Evolutionary conservation across 768 basidiomycete genomes (phyloP).

Genomic region (button mushroom (Agaricus bisporus)): DNA sequence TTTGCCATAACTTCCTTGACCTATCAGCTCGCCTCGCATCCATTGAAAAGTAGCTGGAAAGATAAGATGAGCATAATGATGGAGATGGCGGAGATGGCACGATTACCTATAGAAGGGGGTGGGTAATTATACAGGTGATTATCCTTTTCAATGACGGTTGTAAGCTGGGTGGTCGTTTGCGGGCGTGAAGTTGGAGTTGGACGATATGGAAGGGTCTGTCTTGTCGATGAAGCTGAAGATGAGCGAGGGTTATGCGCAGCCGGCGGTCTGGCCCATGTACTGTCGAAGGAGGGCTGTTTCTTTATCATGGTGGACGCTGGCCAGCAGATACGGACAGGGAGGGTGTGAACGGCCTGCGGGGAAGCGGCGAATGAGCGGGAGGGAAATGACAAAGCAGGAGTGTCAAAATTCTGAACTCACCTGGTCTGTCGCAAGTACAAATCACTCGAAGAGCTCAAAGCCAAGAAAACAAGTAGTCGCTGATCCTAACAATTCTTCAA

Average conservation of each 20-base stretch:
- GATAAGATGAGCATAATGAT: background rate
- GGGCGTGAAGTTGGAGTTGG: background rate
- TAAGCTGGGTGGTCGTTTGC: background rate
- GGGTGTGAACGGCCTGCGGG: background rate
- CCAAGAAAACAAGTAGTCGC: background rate
- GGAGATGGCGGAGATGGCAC: background rate
- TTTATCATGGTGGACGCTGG: slow-evolving; percentile 8
- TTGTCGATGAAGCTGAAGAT: background rate
- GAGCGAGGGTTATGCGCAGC: background rate
- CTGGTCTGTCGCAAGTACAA: background rate
- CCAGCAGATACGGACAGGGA: slow-evolving; percentile 6
- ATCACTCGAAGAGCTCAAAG: background rate
- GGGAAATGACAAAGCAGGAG: slow-evolving; percentile 9
- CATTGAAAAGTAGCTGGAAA: slow-evolving; percentile 70
- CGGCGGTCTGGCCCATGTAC: slow-evolving; percentile 2
- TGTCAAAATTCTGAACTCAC: background rate
- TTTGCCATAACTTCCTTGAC: slow-evolving; percentile 88
- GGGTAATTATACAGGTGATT: background rate
- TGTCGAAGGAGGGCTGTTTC: slow-evolving; percentile 4
- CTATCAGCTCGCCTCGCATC: slow-evolving; percentile 90
- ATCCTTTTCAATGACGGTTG: background rate
- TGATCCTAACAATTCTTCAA: slow-evolving; percentile 7
- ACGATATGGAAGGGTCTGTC: background rate
- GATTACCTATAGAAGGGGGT: slow-evolving; percentile 1
- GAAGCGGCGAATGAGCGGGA: slow-evolving; percentile 5